These are phyloP conservation scores for Phaeosphaeriaceae sp. DNA, from an alignment of 2,329 filamentous ascomycete species.

Conservation along the genomic window DNA sequence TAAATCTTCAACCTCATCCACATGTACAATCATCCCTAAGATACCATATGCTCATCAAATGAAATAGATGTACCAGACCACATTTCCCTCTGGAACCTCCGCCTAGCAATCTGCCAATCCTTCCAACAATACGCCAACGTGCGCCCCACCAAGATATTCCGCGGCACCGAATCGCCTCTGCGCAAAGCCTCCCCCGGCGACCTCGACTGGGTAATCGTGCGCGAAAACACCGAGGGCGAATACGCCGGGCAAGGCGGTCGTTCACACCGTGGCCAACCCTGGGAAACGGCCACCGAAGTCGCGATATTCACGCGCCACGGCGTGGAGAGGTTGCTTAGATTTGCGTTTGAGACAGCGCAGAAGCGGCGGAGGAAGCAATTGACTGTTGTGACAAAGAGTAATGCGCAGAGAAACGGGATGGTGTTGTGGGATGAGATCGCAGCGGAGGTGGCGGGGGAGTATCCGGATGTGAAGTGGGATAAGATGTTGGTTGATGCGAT, in stretches of 20 bases:
- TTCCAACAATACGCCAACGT: conserved; percentile 67
- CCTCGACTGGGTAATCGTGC: conserved; percentile 72
- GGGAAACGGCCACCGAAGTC: conserved; percentile 70
- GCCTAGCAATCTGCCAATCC: conserved; percentile 64
- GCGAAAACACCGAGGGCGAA: conserved; percentile 73
- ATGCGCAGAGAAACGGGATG: conserved; percentile 72
- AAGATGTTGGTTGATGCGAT: conserved; percentile 75
- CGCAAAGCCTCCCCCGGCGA: conserved; percentile 63
- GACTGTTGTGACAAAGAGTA: conserved; percentile 72
- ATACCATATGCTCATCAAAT: too few species aligned
- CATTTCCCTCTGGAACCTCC: conserved; percentile 64
- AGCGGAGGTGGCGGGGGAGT: conserved; percentile 62
- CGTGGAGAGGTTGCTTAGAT: conserved; percentile 67
- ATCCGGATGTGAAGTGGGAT: conserved; percentile 67
- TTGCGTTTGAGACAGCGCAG: conserved; percentile 69
- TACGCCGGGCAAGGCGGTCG: conserved; percentile 72
- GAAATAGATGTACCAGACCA: conserved; percentile 63
- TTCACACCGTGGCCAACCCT: conserved; percentile 65
- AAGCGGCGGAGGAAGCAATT: conserved; percentile 65
- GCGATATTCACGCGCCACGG: conserved; percentile 69
- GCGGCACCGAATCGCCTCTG: conserved; percentile 67
- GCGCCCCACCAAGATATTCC: conserved; percentile 67
- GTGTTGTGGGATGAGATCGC: conserved; percentile 74
- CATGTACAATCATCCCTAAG: too few species aligned
- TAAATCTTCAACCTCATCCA: conserved; percentile 27